Base-by-base conservation (phyloP, 23 red algal species). In the Porphyridium purpureum region DNA sequence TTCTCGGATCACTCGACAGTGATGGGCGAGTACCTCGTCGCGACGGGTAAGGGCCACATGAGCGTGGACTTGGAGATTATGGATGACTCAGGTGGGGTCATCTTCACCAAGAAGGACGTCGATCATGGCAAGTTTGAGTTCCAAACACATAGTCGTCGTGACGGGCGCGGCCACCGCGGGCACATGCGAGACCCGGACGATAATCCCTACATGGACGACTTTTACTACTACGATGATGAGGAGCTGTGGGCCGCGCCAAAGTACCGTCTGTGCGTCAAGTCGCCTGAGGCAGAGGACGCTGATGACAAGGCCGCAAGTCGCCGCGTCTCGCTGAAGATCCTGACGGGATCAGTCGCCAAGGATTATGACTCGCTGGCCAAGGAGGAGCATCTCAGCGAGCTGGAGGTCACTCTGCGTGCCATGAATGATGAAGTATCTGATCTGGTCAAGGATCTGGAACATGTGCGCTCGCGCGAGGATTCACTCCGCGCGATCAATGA, bases 351-450 rank as follows among this genome's bases (percentile, higher is more conserved):
- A 6, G 54, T 49, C 19, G 40, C 41, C 27, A 70, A 57, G 40
- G 64, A 70, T 53, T 70, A 70, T 47, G 47, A 46, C 30, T 55
- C 50, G 4, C 35, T 70, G 7, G 64, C 64, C 3, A 70, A 70
- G 26, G 64, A 48, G 27, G 64, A 70, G 22, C 64, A 70, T 31
- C 21, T 70, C 1, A 47, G 55, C 28, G 47, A 54, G 2, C 36
- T 70, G 34, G 64, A 70, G 38, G 47, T 70, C 25, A 49, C 64
- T 1, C 17, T 70, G 27, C 51, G 34, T 24, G 35, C 48, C 31
- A 70, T 70, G 51, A 49, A 70, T 26, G 64, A 70, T 24, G 64
- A 70, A 47, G n/a, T n/a, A n/a, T n/a, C n/a, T n/a, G n/a, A 48
- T 9, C 17, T 48, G 44, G 44, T 21, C 44, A 48, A 2, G 19